Base-by-base conservation (phyloP, 192 early-diverging fungal species). In the Dimargaris xerosporica region DNA sequence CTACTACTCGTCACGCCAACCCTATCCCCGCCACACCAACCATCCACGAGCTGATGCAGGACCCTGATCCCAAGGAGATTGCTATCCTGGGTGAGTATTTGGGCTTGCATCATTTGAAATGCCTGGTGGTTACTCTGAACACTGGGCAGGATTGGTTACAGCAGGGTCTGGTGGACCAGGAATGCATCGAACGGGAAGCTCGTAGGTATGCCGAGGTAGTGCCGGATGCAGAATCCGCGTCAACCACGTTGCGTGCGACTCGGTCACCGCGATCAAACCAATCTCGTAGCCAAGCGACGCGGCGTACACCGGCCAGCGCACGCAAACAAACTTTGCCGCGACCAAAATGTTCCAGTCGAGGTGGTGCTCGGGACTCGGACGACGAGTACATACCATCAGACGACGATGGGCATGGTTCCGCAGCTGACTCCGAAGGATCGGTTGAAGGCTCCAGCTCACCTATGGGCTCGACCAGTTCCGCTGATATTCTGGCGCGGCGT, bases 381-480 rank as follows among this genome's bases (percentile, higher is more conserved):
- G 54, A 56, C 12, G 69, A 76, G 11, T 73, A 80, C 45, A 80
- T 86, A 65, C 56, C 65, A 0, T 86, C 87, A 54, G 90, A 83
- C 69, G 66, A 71, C 6, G 73, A 70, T 12, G 80, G 73, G 23
- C 45, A 63, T 7, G 68, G 71, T 43, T 61, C 66, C 34, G 63
- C 68, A 16, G 76, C 61, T 19, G 55, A 63, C 30, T 42, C 63
- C 30, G 61, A 15, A 47, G 62, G 50, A 47, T 41, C 44, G 30
- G 56, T 44, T 61, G 25, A 39, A 23, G 59, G 44, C n/a, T 15
- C 39, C 25, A 10, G 54, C n/a, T 11, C 28, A n/a, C 25, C 21
- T 52, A 19, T 28, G 54, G 67, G 17, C 41, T 26, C 10, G 26
- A 62, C n/a, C 25, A 23, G 62, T 26, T 34, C n/a, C 21, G 48